Evolutionary conservation across 345 rosid genomes (phyloP), one percentile per base, ranked within the genome.

Genomic region (Melastoma malabathricum): DNA sequence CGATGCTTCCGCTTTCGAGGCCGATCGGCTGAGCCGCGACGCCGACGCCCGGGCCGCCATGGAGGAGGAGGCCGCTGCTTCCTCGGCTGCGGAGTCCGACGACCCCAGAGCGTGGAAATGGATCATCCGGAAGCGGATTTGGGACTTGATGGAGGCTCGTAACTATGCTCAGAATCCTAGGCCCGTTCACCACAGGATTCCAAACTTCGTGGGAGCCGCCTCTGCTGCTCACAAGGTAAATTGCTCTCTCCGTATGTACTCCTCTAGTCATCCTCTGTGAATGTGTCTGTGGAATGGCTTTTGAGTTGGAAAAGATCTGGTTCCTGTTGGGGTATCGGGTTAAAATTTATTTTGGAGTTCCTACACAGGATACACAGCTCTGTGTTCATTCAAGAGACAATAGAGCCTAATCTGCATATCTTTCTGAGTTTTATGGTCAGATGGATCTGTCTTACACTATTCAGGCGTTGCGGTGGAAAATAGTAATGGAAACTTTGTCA

Each of bases 41-140:
- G 77, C 89, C 22, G 58, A 54, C 51, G 89, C 89, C 15, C 74
- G 94, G 54, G 60, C 69, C 16, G 51, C 68, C 10, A 86, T 89
- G 95, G 89, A 80, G 5, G 84, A 86, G 68, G 59, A 65, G 14
- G 75, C 86, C 3, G 64, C 38, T 29, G 6, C 38, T 29, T 6
- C 38, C 9, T 29, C 44, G 55, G 54, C 69, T 43, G 81, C 71
- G 14, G 61, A 68, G 23, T 64, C 39, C 8, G 74, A 64, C 46
- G 84, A 82, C 46, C 83, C 95, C 15, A 81, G 69, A 71, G 89
- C 94, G 14, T 86, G 97, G 97, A 89, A 86, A 64, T 89, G 97
- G 97, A 54, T 69, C 0, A 81, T 89, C 62, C 69, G 95, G 2
- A 83, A 77, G 77, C 66, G 72, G 47, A 68, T 83, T 57, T 89